These are phyloP conservation scores for Stagonosporopsis cucurbitacearum DNA, from an alignment of 2,329 filamentous ascomycete species.

Conservation along the genomic window DNA sequence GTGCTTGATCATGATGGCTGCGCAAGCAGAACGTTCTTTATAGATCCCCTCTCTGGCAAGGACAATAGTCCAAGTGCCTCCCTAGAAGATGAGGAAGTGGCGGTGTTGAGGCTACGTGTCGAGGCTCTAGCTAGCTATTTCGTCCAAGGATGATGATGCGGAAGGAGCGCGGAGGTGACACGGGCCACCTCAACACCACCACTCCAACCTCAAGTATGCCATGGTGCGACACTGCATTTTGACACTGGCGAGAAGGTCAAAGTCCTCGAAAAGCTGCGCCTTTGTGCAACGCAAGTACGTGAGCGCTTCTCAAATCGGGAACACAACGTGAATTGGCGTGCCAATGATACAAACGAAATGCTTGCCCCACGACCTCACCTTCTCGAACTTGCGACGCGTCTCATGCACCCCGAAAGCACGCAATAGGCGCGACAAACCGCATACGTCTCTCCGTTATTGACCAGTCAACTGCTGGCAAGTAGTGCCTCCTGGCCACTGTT, in stretches of 20 bases:
- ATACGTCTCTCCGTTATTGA: no score
- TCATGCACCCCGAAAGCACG: neutral
- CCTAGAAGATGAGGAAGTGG: constrained; percentile 6
- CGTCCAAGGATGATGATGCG: constrained; percentile 29
- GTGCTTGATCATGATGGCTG: constrained; percentile 75
- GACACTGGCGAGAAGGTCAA: neutral
- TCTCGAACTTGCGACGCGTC: neutral
- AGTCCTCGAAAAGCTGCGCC: no score
- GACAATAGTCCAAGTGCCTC: neutral
- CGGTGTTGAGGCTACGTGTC: constrained; percentile 42
- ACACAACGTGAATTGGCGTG: constrained; percentile 6
- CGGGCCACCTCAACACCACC: constrained; percentile 18
- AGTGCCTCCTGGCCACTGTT: neutral
- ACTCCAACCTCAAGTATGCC: neutral
- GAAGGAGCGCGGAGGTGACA: constrained; percentile 31
- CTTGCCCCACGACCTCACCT: neutral
- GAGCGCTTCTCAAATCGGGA: neutral
- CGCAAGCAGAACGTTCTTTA: neutral
- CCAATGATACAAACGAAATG: constrained; percentile 2
- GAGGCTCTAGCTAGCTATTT: constrained; percentile 23
- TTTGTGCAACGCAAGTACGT: neutral
- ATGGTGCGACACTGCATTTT: neutral
- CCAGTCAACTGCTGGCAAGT: neutral
- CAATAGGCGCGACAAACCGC: neutral
- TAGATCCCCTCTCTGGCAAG: neutral